Evolutionary conservation across 495 filamentous ascomycete genomes (phyloP), one percentile per base, ranked within the genome.

Genomic region (Talaromyces stipitatus): DNA sequence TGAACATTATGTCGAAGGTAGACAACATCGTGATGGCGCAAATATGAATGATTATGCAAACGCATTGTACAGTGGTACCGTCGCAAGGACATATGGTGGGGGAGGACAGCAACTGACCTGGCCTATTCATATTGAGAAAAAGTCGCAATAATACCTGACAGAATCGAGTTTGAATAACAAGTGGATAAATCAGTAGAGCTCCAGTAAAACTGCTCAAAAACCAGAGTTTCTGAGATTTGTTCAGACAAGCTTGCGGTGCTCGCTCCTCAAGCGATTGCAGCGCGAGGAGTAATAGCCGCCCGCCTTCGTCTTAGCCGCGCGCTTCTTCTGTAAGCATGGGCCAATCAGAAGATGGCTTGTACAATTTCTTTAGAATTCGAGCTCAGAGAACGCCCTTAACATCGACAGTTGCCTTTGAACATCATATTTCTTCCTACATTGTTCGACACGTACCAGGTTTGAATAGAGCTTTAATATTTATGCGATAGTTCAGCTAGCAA

Each of bases 41-140:
- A 51, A 5, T 16, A 2, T 2, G 26, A 3, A 26, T 29, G 14
- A 30, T 18, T 18, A 30, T 51, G 48, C 24, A 14, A 18, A 28
- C 48, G 18, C 43, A 47, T 23, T 9, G 16, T 18, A 20, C 27
- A 51, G 23, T 22, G 11, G 16, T 18, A n/a, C 18, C 23, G 45
- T 51, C 55, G 45, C 47, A 57, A 50, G 32, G 23, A 8, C 48
- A 43, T 28, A 14, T 50, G 33, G 46, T 48, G 56, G 45, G 33
- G 46, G 45, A 47, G 47, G n/a, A 32, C 23, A 23, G 43, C 11
- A 46, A 51, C 56, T 52, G 16, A 58, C 56, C 56, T 58, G 47
- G 56, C 56, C 56, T 51, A 46, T 58, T 58, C 56, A 58, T 58
- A 26, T 16, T 58, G 48, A 58, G 20, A 41, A 41, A 26, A 7